Conservation (phyloP, 169 alveolate species). For the Pseudocohnilembus persalinus region DNA sequence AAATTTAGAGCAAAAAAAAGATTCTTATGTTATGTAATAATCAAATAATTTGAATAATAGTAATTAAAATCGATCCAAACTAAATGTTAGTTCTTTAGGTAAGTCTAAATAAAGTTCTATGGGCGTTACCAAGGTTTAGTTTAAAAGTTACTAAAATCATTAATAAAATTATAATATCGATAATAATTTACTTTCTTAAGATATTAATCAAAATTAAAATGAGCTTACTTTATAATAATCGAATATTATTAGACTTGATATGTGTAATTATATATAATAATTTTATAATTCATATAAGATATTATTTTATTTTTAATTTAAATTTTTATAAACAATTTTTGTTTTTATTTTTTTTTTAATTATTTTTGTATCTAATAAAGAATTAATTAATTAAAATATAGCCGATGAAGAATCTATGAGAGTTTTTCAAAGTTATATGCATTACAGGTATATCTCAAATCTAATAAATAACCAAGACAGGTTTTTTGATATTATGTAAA, state of each 20-base stretch:
- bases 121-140: not conserved
- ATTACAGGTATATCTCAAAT: not conserved
- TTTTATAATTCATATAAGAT: too few species aligned
- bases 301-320: not conserved
- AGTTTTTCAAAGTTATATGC: not conserved
- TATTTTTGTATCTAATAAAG: not conserved
- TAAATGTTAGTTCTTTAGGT: not conserved
- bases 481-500: conserved; percentile 1
- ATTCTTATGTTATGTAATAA: too few species aligned
- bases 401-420: conserved; percentile 17
- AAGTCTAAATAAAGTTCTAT: not conserved
- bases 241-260: not conserved
- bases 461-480: conserved; percentile 1
- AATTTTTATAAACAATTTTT: not conserved
- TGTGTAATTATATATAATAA: not conserved
- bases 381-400: not conserved
- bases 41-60: too few species aligned
- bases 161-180: not conserved
- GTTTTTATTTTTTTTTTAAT: not conserved
- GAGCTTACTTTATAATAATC: not conserved
- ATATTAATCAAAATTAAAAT: too few species aligned
- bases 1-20: too few species aligned
- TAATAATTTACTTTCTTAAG: too few species aligned
- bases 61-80: not conserved
- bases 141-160: not conserved